phyloP scores from a whole-genome alignment of 345 rosid species.

The Eucalyptus brandiana region DNA sequence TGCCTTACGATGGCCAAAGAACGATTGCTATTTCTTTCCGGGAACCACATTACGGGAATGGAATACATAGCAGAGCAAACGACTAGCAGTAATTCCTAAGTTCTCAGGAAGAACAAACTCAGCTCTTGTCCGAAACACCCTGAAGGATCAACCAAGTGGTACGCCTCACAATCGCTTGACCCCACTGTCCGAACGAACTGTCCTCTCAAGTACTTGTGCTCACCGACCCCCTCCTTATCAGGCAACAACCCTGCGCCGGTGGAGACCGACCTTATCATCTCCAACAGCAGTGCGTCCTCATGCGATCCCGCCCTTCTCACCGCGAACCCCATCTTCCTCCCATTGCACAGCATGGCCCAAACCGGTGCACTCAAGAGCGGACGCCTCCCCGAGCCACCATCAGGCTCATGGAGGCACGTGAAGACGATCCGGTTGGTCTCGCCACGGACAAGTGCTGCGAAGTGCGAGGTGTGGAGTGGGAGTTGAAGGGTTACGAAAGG shows the following conservation, averaged over 20 bases:
- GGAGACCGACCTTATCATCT: not conserved
- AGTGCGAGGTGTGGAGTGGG: not conserved
- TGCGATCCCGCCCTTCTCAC: not conserved
- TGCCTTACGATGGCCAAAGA: not conserved
- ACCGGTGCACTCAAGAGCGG: not conserved
- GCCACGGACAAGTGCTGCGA: not conserved
- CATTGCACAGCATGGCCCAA: constrained; percentile 8
- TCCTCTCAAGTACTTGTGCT: constrained; percentile 8
- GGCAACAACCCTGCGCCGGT: constrained; percentile 7
- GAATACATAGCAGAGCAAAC: not conserved
- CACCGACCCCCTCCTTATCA: not conserved
- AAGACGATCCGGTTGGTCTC: not conserved
- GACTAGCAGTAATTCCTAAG: not conserved
- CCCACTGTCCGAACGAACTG: constrained; percentile 6
- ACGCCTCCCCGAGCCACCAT: not conserved
- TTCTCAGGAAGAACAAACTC: not conserved
- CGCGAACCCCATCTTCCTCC: constrained; percentile 1
- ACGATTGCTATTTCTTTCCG: not conserved
- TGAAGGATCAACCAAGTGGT: not conserved
- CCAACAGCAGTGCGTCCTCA: not conserved
- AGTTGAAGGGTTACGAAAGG: not conserved
- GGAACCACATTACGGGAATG: not conserved
- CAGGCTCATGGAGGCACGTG: not conserved
- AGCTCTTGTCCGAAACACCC: not conserved
- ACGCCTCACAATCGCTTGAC: not conserved